Base-by-base conservation (phyloP, 305 asterid species). In the Solanum aculeatissimum region DNA sequence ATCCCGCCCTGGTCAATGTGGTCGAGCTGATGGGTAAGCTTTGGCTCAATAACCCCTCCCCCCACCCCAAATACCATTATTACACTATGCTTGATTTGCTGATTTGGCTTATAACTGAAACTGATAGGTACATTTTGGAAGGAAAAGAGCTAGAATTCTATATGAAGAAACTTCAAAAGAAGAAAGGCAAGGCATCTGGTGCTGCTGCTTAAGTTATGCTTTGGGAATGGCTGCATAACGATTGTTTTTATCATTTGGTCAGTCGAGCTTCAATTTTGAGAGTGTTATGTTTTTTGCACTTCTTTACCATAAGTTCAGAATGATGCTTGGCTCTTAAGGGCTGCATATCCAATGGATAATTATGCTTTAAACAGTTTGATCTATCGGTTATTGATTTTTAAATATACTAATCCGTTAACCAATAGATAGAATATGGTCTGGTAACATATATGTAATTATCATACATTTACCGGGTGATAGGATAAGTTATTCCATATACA, bases 61-160 rank as follows among this genome's bases (percentile, higher is more conserved):
- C 54, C 23, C 16, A 11, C 27, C 60, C 42, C 19, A 15, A 43
- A 43, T 6, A 43, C 32, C 11, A 16, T 43, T 8, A 3, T 58
- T 62, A 6, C n/a, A 25, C 23, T 70, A 53, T 0, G 62, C 21
- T 9, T 16, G 6, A 2, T 43, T 43, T 14, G 4, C 27, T 81
- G 63, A 58, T 62, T 38, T 25, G 49, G 1, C 62, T 69, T 29
- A 16, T 2, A 7, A 58, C 27, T 42, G 62, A 42, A 15, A 68
- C 53, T 65, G 60, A 62, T 86, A 91, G 93, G 43, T 92, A 89
- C 88, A 92, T 92, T 75, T 86, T 92, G 93, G 94, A 92, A 68
- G 94, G 94, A 8, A 88, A 88, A 83, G 93, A 92, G 83, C 90
- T 92, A 15, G 93, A 91, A 74, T 91, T 89, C 87, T 92, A 92